Evolutionary conservation across 176 grass and related monocot genomes (phyloP).

Genomic region (Sorghum bicolor): Sorghum_bicolor_NCBIv3 NC_012872.2:45563501-45564000

Average conservation of each 20-base stretch:
- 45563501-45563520: not conserved
- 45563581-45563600: not conserved
- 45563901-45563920: slow-evolving; percentile 17
- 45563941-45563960: not conserved
- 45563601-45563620: not conserved
- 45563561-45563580: not conserved
- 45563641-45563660: not conserved
- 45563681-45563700: not conserved
- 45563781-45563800: not conserved
- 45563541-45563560: not conserved
- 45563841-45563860: not conserved
- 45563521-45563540: not conserved
- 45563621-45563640: not conserved
- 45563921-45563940: slow-evolving; percentile 9
- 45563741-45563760: not conserved
- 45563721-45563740: not conserved
- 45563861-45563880: not conserved
- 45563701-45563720: no score
- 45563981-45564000: not conserved
- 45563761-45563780: not conserved
- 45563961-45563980: not conserved
- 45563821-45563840: not conserved
- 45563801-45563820: not conserved
- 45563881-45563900: not conserved
- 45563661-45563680: not conserved